phyloP scores from a whole-genome alignment of 345 rosid species.

The Raphanus sativus region DNA sequence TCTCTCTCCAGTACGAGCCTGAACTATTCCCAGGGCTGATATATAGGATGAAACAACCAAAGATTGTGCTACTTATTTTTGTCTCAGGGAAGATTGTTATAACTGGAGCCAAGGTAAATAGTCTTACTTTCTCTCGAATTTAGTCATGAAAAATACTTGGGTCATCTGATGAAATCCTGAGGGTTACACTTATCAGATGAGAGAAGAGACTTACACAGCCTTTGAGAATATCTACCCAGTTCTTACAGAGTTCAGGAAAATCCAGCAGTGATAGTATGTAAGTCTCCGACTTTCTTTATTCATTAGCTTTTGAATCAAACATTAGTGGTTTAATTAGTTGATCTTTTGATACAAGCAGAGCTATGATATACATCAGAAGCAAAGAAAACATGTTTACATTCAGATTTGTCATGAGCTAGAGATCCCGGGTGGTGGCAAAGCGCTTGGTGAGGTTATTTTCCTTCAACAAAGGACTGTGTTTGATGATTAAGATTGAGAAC shows the following conservation, averaged over 20 bases:
- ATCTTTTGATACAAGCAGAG: slow-evolving; percentile 22
- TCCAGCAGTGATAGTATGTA: slow-evolving; percentile 33
- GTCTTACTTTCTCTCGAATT: not conserved
- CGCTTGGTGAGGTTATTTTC: slow-evolving; percentile 18
- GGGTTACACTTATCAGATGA: slow-evolving; percentile 44
- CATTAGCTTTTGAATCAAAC: not conserved
- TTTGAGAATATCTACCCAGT: slow-evolving; percentile 92
- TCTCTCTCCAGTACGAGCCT: slow-evolving; percentile 72
- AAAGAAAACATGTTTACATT: not conserved
- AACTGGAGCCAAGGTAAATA: slow-evolving; percentile 83
- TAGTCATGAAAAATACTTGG: slow-evolving; percentile 44
- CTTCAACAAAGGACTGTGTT: slow-evolving; percentile 21
- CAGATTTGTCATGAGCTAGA: slow-evolving; percentile 28
- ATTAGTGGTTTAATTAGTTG: not conserved
- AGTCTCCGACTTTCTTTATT: not conserved
- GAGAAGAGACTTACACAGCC: slow-evolving; percentile 77
- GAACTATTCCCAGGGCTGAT: slow-evolving; percentile 90
- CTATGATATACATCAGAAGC: not conserved
- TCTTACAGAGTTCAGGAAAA: slow-evolving; percentile 60
- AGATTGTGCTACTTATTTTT: slow-evolving; percentile 81
- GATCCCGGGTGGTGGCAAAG: slow-evolving; percentile 20
- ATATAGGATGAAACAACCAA: slow-evolving; percentile 89
- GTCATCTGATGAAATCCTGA: slow-evolving; percentile 14
- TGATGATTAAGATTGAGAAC: slow-evolving; percentile 25
- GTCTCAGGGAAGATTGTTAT: slow-evolving; percentile 91